A percentile compares a stretch with the other conserved stretches of the same genome.
Evolutionary conservation across 352 stramenopile species (phyloP).

Genomic region (Phytophthora ohioensis): DNA sequence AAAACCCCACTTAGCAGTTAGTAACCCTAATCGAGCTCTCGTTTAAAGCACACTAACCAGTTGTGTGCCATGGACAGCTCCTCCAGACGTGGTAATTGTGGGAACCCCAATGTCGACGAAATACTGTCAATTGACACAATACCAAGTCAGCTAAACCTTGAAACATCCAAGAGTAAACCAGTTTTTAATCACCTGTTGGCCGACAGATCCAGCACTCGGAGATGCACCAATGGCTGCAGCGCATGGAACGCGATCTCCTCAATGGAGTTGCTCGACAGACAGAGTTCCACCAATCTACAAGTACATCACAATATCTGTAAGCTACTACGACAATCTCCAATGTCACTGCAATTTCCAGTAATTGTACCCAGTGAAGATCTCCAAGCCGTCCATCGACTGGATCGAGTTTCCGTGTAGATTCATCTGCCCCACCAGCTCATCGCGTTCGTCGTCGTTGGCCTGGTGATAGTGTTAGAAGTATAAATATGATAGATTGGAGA

Average conservation of each 20-base stretch:
- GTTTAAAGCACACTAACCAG: slow-evolving; percentile 37
- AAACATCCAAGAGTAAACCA: neutral
- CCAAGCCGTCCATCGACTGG: slow-evolving; percentile 69
- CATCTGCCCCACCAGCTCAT: slow-evolving; percentile 70
- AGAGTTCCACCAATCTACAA: slow-evolving; percentile 68
- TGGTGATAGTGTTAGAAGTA: slow-evolving; percentile 11
- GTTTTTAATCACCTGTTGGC: slow-evolving; percentile 61
- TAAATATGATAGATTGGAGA: neutral
- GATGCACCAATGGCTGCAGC: slow-evolving; percentile 66
- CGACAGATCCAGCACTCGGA: slow-evolving; percentile 80
- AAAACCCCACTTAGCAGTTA: neutral
- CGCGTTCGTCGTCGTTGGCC: slow-evolving; percentile 44
- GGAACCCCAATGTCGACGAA: slow-evolving; percentile 62
- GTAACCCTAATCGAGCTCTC: neutral
- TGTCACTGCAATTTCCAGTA: neutral
- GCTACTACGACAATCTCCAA: neutral
- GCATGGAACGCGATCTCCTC: slow-evolving; percentile 74
- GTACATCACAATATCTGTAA: slow-evolving; percentile 4
- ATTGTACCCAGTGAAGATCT: slow-evolving; percentile 58
- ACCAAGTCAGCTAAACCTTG: slow-evolving; percentile 1
- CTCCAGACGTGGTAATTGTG: slow-evolving; percentile 65
- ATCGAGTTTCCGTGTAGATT: slow-evolving; percentile 84
- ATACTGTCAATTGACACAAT: slow-evolving; percentile 44
- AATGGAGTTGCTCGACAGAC: slow-evolving; percentile 85
- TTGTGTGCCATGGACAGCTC: slow-evolving; percentile 85